Evolutionary conservation across 139 green algal genomes (phyloP), one percentile per base, ranked within the genome.

Genomic region (Coccomyxa sp.): DNA sequence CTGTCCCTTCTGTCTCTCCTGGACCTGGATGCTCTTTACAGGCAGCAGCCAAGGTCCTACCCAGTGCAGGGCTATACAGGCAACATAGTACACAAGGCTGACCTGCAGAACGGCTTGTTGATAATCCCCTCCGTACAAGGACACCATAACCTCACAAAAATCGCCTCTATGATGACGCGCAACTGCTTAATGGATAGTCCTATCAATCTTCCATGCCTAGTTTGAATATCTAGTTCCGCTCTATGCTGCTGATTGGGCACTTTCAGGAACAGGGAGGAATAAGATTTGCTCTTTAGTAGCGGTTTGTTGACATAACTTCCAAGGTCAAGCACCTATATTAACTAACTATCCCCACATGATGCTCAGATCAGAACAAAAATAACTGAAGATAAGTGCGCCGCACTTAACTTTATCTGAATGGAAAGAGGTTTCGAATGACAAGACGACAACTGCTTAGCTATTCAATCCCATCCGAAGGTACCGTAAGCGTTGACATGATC

Each of bases 41-140:
- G 82, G 58, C 0, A 90, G 32, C 1, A 96, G 15, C 0, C 16
- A 15, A 0, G 94, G 94, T 28, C 94, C 82, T 12, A 93, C 76
- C 16, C 80, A 94, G 81, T 97, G 94, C 82, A 97, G 86, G 14
- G 96, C 23, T 0, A 85, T 77, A 0, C 81, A 91, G 0, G 85
- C 76, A 0, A 18, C 51, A 79, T 97, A 97, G 82, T 97, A 97
- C 25, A 95, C 91, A 0, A 86, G 59, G 0, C 74, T 68, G 0
- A 90, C 79, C 84, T 94, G 91, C 30, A 80, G 21, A 32, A 85
- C 27, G 13, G 79, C 79, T 67, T n/a, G 79, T 16, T 51, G 13
- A 38, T 67, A 83, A 38, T 92, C 93, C 10, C 93, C 90, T 13
- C 89, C 91, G 57, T 91, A 92, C 0, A 95, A 83, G 0, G 85